phyloP scores from a whole-genome alignment of 2,329 filamentous ascomycete species.

The Didymella keratinophila region DNA sequence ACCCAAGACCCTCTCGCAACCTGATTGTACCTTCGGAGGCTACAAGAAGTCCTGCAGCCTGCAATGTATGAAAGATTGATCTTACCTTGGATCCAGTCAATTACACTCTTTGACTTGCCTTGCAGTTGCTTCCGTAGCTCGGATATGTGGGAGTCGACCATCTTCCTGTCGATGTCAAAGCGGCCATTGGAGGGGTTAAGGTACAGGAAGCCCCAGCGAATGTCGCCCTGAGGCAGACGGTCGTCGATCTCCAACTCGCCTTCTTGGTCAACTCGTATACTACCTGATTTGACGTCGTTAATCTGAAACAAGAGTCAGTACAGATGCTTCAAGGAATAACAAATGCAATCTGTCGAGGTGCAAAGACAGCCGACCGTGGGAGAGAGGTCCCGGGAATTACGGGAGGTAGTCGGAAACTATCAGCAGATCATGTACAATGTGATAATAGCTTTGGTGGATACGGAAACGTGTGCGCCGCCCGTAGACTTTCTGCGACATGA shows the following conservation, averaged over 20 bases:
- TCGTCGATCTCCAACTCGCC: slow-evolving; percentile 26
- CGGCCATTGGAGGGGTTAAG: slow-evolving; percentile 36
- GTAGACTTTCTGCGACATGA: not conserved
- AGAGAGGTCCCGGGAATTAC: not conserved
- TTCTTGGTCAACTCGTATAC: slow-evolving; percentile 44
- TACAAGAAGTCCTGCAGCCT: not conserved
- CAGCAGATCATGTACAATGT: not conserved
- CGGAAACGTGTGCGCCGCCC: not conserved
- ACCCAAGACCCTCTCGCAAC: not conserved
- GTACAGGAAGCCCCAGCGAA: slow-evolving; percentile 46
- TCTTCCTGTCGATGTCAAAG: slow-evolving; percentile 46
- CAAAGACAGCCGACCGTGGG: too few species aligned
- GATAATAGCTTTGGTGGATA: not conserved
- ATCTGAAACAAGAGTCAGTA: slow-evolving; percentile 35
- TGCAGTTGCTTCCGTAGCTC: slow-evolving; percentile 42
- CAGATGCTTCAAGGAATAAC: not conserved
- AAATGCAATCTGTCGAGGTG: too few species aligned
- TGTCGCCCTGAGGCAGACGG: slow-evolving; percentile 39
- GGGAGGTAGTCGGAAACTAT: not conserved
- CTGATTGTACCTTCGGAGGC: not conserved
- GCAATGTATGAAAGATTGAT: not conserved
- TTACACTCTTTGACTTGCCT: slow-evolving; percentile 42
- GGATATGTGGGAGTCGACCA: slow-evolving; percentile 43
- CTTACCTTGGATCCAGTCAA: slow-evolving; percentile 43
- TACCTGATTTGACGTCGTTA: slow-evolving; percentile 54